phyloP scores from a whole-genome alignment of 176 grass and related monocot species.

The Zizania latifolia region DNA sequence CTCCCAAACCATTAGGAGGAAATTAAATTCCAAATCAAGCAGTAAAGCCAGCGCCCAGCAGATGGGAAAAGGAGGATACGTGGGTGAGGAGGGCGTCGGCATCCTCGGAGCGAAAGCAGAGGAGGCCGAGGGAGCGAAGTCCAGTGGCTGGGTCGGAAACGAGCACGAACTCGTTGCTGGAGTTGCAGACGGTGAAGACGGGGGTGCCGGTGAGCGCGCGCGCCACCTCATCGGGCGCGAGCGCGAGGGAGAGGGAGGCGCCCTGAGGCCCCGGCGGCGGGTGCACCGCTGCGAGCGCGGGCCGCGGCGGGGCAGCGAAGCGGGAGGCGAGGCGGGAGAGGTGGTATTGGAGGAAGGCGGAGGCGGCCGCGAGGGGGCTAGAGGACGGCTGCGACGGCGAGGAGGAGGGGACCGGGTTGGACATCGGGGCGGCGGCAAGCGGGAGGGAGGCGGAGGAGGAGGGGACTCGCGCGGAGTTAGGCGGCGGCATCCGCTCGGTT shows the following conservation, averaged over 20 bases:
- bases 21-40: not conserved
- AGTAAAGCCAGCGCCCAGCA: not conserved
- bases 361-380: constrained; percentile 39
- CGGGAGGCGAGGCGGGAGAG: constrained; percentile 43
- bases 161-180: constrained; percentile 90
- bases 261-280: constrained; percentile 21
- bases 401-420: constrained; percentile 2
- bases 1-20: constrained; percentile 1
- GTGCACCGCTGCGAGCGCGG: not conserved
- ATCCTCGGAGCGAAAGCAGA: constrained; percentile 83
- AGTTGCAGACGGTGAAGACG: constrained; percentile 86
- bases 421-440: constrained; percentile 54
- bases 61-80: constrained; percentile 19
- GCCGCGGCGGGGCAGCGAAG: constrained; percentile 37
- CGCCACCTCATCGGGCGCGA: constrained; percentile 61
- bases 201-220: constrained; percentile 63
- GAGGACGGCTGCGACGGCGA: not conserved
- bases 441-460: constrained; percentile 39
- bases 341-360: constrained; percentile 62
- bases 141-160: constrained; percentile 76
- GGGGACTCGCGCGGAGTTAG: constrained; percentile 6
- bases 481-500: constrained; percentile 22
- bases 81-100: constrained; percentile 75
- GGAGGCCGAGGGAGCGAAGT: constrained; percentile 72
- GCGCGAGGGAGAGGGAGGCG: constrained; percentile 47